phyloP scores from a whole-genome alignment of 768 basidiomycete genomes.

The Amylocystis lapponica region DNA sequence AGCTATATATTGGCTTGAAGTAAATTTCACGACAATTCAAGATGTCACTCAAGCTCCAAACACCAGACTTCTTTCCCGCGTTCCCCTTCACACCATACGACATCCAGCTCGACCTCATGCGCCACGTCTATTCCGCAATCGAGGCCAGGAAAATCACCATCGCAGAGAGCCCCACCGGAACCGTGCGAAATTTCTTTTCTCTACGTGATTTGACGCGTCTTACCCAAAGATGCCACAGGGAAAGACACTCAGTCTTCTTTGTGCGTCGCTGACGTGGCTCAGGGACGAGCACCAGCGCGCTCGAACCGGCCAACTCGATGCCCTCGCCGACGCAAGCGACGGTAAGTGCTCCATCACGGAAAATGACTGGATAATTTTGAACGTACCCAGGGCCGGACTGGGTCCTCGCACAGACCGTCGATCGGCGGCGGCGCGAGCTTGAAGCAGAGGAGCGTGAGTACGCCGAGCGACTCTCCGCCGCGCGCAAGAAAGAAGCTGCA shows the following conservation, averaged over 20 bases:
- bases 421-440: slow-evolving; percentile 56
- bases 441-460: slow-evolving; percentile 64
- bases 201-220: not conserved
- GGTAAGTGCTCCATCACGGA: slow-evolving; percentile 5
- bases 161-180: slow-evolving; percentile 87
- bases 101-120: slow-evolving; percentile 87
- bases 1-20: no score
- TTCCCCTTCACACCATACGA: slow-evolving; percentile 65
- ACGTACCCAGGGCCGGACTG: slow-evolving; percentile 55
- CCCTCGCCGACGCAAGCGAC: slow-evolving; percentile 22
- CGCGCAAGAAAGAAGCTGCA: slow-evolving; percentile 56
- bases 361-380: not conserved
- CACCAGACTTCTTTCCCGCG: slow-evolving; percentile 62
- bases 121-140: slow-evolving; percentile 74
- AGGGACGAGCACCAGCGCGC: slow-evolving; percentile 64
- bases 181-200: slow-evolving; percentile 48
- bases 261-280: slow-evolving; percentile 72
- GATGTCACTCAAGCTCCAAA: slow-evolving; percentile 39
- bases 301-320: slow-evolving; percentile 55
- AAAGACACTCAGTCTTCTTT: slow-evolving; percentile 80
- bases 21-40: no score
- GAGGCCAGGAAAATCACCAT: slow-evolving; percentile 74
- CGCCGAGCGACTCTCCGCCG: slow-evolving; percentile 51
- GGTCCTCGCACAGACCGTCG: slow-evolving; percentile 69
- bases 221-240: slow-evolving; percentile 48